A percentile compares a stretch with the other conserved stretches of the same genome.
These are phyloP conservation scores for Echites panduratus DNA, from an alignment of 257 asterid genomes.

Conservation along the genomic window DNA sequence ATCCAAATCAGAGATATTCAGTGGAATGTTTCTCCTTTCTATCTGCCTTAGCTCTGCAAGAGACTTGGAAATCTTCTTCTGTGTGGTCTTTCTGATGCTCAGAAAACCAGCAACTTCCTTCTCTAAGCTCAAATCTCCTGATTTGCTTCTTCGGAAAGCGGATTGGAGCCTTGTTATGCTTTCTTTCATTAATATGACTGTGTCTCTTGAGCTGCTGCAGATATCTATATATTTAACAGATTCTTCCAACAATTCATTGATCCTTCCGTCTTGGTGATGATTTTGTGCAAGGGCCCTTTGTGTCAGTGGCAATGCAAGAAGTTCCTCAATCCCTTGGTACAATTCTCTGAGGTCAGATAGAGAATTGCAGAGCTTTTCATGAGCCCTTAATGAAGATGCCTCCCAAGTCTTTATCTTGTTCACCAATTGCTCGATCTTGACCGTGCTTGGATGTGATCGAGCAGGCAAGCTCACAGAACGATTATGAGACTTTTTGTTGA, in stretches of 20 bases:
- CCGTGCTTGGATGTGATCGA: constrained; percentile 33
- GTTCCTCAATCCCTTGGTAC: constrained; percentile 27
- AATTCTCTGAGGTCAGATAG: constrained; percentile 25
- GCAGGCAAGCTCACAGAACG: constrained; percentile 35
- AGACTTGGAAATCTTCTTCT: constrained; percentile 24
- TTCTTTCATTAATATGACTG: constrained; percentile 23
- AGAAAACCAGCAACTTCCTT: constrained; percentile 4
- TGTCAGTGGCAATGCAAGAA: constrained; percentile 25
- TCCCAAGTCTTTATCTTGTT: constrained; percentile 30
- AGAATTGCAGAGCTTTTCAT: constrained; percentile 16
- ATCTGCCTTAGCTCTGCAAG: constrained; percentile 17
- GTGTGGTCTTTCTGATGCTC: constrained; percentile 19
- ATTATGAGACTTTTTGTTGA: constrained; percentile 18
- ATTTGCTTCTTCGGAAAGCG: constrained; percentile 30
- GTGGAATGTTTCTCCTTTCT: constrained; percentile 3
- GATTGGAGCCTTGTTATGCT: constrained; percentile 28
- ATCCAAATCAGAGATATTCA: constrained; percentile 5
- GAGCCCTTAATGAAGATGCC: constrained; percentile 6
- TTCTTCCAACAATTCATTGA: constrained; percentile 26
- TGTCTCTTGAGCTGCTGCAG: constrained; percentile 30
- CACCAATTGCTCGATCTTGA: constrained; percentile 24
- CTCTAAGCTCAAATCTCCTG: constrained; percentile 20
- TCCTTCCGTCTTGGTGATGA: constrained; percentile 15
- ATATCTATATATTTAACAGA: constrained; percentile 27
- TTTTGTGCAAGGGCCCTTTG: constrained; percentile 19